These are phyloP conservation scores for Eucalyptus shirleyi DNA, from an alignment of 345 rosid genomes.

Conservation along the genomic window DNA sequence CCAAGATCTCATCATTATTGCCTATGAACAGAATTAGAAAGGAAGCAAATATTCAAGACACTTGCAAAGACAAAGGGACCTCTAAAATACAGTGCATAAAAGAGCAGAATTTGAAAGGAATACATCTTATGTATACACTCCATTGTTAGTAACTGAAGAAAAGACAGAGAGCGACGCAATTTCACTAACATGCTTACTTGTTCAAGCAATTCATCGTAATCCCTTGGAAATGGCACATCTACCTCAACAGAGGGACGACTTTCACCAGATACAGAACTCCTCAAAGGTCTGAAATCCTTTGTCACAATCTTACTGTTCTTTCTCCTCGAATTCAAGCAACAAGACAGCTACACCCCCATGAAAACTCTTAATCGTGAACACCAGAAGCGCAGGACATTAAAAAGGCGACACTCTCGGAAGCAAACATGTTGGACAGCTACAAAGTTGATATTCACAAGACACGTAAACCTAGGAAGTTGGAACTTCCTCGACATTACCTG, in stretches of 20 bases:
- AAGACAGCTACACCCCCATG: neutral
- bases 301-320: neutral
- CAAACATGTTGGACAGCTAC: neutral
- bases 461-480: neutral
- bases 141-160: neutral
- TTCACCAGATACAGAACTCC: slow-evolving; percentile 17
- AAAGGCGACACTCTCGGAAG: neutral
- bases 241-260: slow-evolving; percentile 14
- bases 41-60: neutral
- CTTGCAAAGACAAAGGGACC: neutral
- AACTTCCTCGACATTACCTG: neutral
- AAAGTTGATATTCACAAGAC: neutral
- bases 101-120: neutral
- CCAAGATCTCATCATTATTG: neutral
- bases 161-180: neutral
- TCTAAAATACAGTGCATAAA: neutral
- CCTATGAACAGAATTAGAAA: neutral
- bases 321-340: neutral
- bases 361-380: neutral
- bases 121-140: neutral
- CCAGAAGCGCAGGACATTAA: neutral
- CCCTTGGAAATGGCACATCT: slow-evolving; percentile 49
- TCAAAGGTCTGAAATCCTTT: neutral
- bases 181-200: slow-evolving; percentile 34
- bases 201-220: slow-evolving; percentile 53